Evolutionary conservation across 148 eudicot species (phyloP).

Genomic region (Vaccinium corymbosum): DNA sequence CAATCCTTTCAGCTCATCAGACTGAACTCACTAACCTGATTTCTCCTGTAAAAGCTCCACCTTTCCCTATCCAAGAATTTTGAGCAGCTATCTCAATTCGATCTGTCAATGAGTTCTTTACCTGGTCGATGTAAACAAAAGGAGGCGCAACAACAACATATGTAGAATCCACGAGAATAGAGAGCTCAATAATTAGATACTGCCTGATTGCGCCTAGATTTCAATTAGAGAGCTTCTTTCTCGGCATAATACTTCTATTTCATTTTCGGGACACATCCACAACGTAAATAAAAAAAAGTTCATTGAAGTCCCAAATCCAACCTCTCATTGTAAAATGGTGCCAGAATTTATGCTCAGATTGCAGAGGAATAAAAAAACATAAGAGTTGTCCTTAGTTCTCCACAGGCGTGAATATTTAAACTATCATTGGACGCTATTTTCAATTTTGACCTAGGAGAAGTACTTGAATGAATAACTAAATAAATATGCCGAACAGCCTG

Average conservation of each 20-base stretch:
- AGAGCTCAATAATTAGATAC: neutral
- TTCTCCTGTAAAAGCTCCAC: conserved; percentile 97
- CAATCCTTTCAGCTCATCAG: neutral
- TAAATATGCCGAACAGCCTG: too few species aligned
- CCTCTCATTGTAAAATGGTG: neutral
- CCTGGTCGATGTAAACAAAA: conserved; percentile 82
- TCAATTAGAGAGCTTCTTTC: neutral
- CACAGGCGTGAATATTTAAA: neutral
- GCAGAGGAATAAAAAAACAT: neutral
- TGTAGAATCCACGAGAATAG: conserved; percentile 28
- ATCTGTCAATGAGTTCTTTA: conserved; percentile 68
- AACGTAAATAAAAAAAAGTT: neutral
- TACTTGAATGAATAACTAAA: neutral
- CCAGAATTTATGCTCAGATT: neutral
- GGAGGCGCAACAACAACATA: conserved; percentile 97
- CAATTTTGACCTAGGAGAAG: neutral
- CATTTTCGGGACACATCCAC: neutral
- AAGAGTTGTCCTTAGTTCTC: neutral
- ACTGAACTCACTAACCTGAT: conserved; percentile 53
- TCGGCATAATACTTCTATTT: neutral
- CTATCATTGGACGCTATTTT: neutral
- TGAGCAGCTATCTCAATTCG: conserved; percentile 86
- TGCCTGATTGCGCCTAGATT: neutral
- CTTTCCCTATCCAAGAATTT: conserved; percentile 92
- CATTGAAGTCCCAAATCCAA: neutral